These are phyloP conservation scores for Salix arbutifolia DNA, from an alignment of 345 rosid species.

Conservation along the genomic window DNA sequence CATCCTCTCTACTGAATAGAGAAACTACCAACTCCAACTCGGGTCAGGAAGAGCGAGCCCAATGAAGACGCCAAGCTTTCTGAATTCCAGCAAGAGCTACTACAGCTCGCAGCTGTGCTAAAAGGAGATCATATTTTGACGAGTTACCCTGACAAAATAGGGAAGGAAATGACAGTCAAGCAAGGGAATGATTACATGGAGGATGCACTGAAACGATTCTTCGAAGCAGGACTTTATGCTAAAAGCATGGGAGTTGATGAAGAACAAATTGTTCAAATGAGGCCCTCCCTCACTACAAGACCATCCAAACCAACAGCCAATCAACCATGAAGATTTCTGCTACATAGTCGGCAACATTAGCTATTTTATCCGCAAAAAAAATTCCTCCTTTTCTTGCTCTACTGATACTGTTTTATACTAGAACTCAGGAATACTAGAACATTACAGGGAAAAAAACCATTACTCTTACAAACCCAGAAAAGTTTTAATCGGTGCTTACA, in stretches of 20 bases:
- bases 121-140: slow-evolving; percentile 62
- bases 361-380: neutral
- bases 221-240: slow-evolving; percentile 59
- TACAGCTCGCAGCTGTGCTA: slow-evolving; percentile 75
- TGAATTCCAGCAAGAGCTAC: slow-evolving; percentile 77
- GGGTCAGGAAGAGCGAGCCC: slow-evolving; percentile 55
- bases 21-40: slow-evolving; percentile 52
- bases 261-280: slow-evolving; percentile 78
- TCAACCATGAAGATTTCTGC: slow-evolving; percentile 8
- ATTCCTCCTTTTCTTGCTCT: neutral
- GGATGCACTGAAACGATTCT: slow-evolving; percentile 70
- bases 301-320: slow-evolving; percentile 23
- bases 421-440: neutral
- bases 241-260: slow-evolving; percentile 69
- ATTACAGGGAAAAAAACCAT: neutral
- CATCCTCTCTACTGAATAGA: slow-evolving; percentile 13
- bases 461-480: neutral
- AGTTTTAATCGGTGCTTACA: neutral
- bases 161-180: slow-evolving; percentile 65
- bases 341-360: neutral
- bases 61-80: slow-evolving; percentile 61
- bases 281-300: slow-evolving; percentile 73
- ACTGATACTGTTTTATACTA: neutral
- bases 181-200: slow-evolving; percentile 81
- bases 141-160: slow-evolving; percentile 41